Percentiles rank a stretch among this genome's conserved stretches.
These are phyloP conservation scores for Tolypocladium ovalisporum DNA, from an alignment of 2,329 filamentous ascomycete species.

Conservation along the genomic window DNA sequence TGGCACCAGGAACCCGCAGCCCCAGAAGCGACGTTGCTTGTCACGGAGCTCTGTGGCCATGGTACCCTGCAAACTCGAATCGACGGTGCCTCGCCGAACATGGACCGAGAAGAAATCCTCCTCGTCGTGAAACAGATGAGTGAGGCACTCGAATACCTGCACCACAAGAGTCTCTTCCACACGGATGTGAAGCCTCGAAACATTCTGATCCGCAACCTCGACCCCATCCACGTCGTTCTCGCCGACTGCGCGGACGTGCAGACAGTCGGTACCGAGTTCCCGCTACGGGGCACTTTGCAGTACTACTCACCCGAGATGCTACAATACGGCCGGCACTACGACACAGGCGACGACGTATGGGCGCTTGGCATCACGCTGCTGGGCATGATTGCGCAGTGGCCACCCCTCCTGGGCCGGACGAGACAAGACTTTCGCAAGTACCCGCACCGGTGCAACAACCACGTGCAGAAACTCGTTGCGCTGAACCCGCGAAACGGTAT, in stretches of 20 bases:
- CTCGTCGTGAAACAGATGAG: conserved; percentile 12
- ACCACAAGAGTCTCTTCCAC: conserved; percentile 12
- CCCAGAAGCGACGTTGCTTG: conserved; percentile 11
- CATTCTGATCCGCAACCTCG: conserved; percentile 15
- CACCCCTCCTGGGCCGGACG: conserved; percentile 6
- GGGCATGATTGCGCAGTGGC: conserved; percentile 18
- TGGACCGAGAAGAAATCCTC: conserved; percentile 9
- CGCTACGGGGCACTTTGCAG: conserved; percentile 12
- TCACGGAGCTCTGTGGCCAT: conserved; percentile 18
- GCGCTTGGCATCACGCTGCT: conserved; percentile 19
- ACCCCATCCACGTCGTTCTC: conserved; percentile 17
- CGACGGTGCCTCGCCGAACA: conserved; percentile 9
- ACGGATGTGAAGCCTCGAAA: conserved; percentile 21
- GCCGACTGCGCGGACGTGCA: conserved; percentile 20
- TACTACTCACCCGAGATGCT: conserved; percentile 21
- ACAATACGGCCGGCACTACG: conserved; percentile 7
- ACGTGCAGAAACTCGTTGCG: conserved; percentile 9
- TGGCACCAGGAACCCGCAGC: conserved; percentile 11
- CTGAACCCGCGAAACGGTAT: conserved; percentile 15
- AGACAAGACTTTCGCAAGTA: conserved; percentile 11
- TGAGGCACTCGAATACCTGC: conserved; percentile 15
- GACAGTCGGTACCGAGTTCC: conserved; percentile 2
- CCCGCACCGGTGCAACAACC: conserved; percentile 11
- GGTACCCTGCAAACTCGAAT: conserved; percentile 16
- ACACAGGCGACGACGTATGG: conserved; percentile 21